Percentiles rank a stretch among this genome's conserved stretches.
phyloP scores from a whole-genome alignment of 805 yeast species.

The Metschnikowia rubicola region DNA sequence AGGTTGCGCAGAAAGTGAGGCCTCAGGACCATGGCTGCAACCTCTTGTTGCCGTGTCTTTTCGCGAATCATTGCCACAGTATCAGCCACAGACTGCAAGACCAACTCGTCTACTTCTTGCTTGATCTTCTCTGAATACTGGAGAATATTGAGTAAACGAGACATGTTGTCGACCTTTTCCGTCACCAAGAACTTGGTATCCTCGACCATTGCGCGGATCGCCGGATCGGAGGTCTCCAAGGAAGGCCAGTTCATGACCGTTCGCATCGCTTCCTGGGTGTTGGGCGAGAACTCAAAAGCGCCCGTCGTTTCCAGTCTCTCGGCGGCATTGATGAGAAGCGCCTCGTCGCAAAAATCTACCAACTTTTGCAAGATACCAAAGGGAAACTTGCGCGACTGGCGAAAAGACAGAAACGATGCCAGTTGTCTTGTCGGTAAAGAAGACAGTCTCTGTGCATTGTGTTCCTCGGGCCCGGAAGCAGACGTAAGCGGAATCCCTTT shows the following conservation, averaged over 20 bases:
- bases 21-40: not conserved
- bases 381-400: slow-evolving; percentile 53
- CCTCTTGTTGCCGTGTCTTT: slow-evolving; percentile 21
- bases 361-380: slow-evolving; percentile 56
- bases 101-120: slow-evolving; percentile 70
- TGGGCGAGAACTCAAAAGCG: slow-evolving; percentile 49
- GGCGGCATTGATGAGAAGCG: slow-evolving; percentile 63
- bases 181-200: slow-evolving; percentile 64
- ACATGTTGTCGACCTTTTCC: slow-evolving; percentile 65
- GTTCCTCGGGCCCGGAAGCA: slow-evolving; percentile 4
- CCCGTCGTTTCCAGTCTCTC: slow-evolving; percentile 51
- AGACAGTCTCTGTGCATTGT: slow-evolving; percentile 20
- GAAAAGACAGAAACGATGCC: slow-evolving; percentile 28
- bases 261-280: slow-evolving; percentile 54
- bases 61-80: slow-evolving; percentile 56
- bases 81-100: slow-evolving; percentile 57
- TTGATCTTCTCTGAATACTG: slow-evolving; percentile 74
- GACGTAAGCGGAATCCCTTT: slow-evolving; percentile 49
- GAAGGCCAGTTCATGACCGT: slow-evolving; percentile 40
- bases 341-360: slow-evolving; percentile 68
- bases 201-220: slow-evolving; percentile 55
- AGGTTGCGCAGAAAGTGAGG: slow-evolving; percentile 1
- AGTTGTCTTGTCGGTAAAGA: slow-evolving; percentile 7
- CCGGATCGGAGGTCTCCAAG: slow-evolving; percentile 60
- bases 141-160: slow-evolving; percentile 68